Evolutionary conservation across 352 stramenopile genomes (phyloP), one percentile per base, ranked within the genome.

Genomic region (Phytophthora citrophthora): DNA sequence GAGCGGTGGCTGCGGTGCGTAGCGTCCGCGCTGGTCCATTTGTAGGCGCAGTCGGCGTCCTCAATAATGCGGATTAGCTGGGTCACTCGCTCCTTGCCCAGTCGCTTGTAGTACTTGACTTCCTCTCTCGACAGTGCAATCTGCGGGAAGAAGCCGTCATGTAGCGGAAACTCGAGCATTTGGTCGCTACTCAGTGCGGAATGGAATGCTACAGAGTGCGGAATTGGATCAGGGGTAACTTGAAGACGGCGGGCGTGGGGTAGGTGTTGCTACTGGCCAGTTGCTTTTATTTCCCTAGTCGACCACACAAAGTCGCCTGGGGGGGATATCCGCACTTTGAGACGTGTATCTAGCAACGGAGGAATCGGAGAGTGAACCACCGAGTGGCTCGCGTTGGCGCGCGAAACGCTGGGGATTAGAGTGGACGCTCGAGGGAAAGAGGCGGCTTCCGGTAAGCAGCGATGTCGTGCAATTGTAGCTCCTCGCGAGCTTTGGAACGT

Each of bases 71-170:
- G 83, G 46, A 90, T 77, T 51, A 94, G 79, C 53, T 91, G 79
- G 20, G 76, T 70, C 27, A 94, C 70, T 16, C 86, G 83, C 60
- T 92, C 81, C 66, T 89, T 93, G 49, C 83, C 81, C 41, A 92
- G 63, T 11, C 85, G 84, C 47, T 88, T 87, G 68, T 94, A 93
- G 61, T 88, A 83, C 16, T 78, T 71, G 16, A 93, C 70, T 49
- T 95, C 85, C 27, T 92, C 83, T 29, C 76, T 74, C 38, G 70
- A 76, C 6, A 95, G 68, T 44, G 80, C 77, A 50, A 95, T 79
- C 54, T 90, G 85, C 48, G 87, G 87, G 69, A 95, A 95, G 77
- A 94, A 93, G 47, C 78, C 81, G 58, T 93, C 81, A 56, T 83
- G 78, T 9, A 95, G 66, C 13, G 87, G 85, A 56, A 94, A 86